A percentile compares a stretch with the other conserved stretches of the same genome.
Evolutionary conservation across 257 asterid species (phyloP).

Genomic region (Solanum dulcamara): DNA sequence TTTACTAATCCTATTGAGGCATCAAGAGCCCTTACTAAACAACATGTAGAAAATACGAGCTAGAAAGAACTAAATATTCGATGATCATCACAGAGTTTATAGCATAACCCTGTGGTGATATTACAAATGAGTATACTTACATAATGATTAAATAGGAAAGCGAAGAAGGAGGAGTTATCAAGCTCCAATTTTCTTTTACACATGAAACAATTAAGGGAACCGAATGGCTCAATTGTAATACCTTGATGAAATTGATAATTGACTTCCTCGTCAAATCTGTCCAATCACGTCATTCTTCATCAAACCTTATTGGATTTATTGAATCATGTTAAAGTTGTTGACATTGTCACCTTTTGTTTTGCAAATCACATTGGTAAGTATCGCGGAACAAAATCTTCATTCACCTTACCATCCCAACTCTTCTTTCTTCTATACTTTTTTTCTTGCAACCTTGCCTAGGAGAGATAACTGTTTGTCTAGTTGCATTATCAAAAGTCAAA

Average conservation of each 20-base stretch:
- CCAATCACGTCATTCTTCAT: not conserved
- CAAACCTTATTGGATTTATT: not conserved
- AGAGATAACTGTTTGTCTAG: not conserved
- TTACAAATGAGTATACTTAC: not conserved
- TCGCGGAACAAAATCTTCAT: not conserved
- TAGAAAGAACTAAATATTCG: not conserved
- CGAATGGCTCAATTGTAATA: not conserved
- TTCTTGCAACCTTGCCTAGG: not conserved
- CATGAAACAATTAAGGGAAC: not conserved
- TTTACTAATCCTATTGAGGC: not conserved
- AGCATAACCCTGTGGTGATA: not conserved
- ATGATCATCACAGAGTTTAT: not conserved
- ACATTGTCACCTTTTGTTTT: not conserved
- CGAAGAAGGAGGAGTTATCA: not conserved
- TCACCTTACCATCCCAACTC: not conserved
- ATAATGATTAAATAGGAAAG: not conserved
- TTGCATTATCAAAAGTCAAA: too few species aligned
- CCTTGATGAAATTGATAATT: not conserved
- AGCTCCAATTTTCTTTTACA: not conserved
- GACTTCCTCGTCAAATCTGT: not conserved
- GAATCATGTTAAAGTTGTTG: not conserved
- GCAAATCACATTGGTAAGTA: not conserved
- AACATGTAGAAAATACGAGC: not conserved
- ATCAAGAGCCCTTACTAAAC: not conserved
- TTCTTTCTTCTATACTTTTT: not conserved